These are phyloP conservation scores for Beauveria caledonica DNA, from an alignment of 2,329 filamentous ascomycete genomes.

Conservation along the genomic window DNA sequence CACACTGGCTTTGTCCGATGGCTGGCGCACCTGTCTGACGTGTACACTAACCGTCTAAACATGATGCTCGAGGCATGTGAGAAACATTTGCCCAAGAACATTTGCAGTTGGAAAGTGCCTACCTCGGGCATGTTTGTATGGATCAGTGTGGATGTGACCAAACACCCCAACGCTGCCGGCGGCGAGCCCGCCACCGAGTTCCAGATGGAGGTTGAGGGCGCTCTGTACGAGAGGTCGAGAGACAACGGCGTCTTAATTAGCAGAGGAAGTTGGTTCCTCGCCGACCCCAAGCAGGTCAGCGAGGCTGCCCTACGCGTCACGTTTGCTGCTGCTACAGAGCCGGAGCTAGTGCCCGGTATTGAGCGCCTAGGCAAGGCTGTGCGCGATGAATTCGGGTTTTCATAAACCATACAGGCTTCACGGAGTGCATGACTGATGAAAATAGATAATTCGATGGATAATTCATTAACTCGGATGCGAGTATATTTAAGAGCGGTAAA, in stretches of 20 bases:
- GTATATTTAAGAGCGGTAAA: neutral
- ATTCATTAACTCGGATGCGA: neutral
- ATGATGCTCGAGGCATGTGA: constrained; percentile 67
- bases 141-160: constrained; percentile 53
- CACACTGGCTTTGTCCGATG: constrained; percentile 80
- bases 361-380: constrained; percentile 8
- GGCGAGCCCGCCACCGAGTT: constrained; percentile 2
- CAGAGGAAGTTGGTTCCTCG: constrained; percentile 76
- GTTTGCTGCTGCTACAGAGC: constrained; percentile 60
- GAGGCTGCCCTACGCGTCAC: constrained; percentile 78
- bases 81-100: constrained; percentile 56
- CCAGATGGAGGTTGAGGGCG: constrained; percentile 56
- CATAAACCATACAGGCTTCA: neutral
- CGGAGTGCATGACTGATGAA: neutral
- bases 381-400: constrained; percentile 5
- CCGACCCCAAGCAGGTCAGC: constrained; percentile 48
- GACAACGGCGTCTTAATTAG: constrained; percentile 65
- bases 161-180: constrained; percentile 45
- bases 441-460: neutral
- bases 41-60: constrained; percentile 68
- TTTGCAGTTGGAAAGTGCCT: constrained; percentile 68
- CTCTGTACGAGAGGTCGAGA: constrained; percentile 66
- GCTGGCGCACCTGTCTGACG: constrained; percentile 65
- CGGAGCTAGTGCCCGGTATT: constrained; percentile 8
- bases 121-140: constrained; percentile 84